phyloP scores from a whole-genome alignment of 495 filamentous ascomycete species.

The Penicillium manginii region DNA sequence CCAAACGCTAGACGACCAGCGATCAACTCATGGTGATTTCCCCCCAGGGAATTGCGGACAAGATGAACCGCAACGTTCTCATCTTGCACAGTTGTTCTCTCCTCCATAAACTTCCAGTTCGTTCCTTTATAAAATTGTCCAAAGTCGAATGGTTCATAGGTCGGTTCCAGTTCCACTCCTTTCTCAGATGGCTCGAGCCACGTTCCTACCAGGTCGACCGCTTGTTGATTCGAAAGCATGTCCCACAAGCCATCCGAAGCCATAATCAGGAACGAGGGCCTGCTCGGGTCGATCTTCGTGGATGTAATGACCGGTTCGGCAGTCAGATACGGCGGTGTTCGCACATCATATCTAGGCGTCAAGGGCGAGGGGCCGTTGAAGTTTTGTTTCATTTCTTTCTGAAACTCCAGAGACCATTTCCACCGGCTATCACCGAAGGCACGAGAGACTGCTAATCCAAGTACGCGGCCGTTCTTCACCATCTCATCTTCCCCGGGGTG shows the following conservation, averaged over 20 bases:
- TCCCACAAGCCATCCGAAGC: slow-evolving; percentile 72
- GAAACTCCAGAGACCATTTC: slow-evolving; percentile 61
- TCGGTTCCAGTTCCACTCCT: slow-evolving; percentile 20
- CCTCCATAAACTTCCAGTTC: slow-evolving; percentile 32
- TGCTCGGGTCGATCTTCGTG: slow-evolving; percentile 48
- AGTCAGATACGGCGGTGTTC: slow-evolving; percentile 67
- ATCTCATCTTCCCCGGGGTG: slow-evolving; percentile 63
- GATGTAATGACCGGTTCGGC: slow-evolving; percentile 66
- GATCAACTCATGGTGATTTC: slow-evolving; percentile 59
- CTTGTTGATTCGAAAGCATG: slow-evolving; percentile 58
- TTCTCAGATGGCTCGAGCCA: slow-evolving; percentile 51
- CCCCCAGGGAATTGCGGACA: slow-evolving; percentile 64
- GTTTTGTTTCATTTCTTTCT: slow-evolving; percentile 40
- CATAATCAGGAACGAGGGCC: slow-evolving; percentile 62
- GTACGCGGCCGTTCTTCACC: slow-evolving; percentile 56
- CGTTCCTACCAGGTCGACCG: slow-evolving; percentile 57
- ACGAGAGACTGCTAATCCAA: slow-evolving; percentile 60
- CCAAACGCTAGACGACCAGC: slow-evolving; percentile 52
- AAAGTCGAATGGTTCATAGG: slow-evolving; percentile 32
- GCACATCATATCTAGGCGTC: slow-evolving; percentile 37
- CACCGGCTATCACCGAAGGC: slow-evolving; percentile 67
- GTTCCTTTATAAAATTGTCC: slow-evolving; percentile 26
- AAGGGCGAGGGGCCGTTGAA: slow-evolving; percentile 53
- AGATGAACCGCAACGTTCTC: slow-evolving; percentile 67
- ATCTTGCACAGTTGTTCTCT: slow-evolving; percentile 55